Evolutionary conservation across 176 grass and related monocot genomes (phyloP), one percentile per base, ranked within the genome.

Genomic region (Miscanthus lutarioriparius): DNA sequence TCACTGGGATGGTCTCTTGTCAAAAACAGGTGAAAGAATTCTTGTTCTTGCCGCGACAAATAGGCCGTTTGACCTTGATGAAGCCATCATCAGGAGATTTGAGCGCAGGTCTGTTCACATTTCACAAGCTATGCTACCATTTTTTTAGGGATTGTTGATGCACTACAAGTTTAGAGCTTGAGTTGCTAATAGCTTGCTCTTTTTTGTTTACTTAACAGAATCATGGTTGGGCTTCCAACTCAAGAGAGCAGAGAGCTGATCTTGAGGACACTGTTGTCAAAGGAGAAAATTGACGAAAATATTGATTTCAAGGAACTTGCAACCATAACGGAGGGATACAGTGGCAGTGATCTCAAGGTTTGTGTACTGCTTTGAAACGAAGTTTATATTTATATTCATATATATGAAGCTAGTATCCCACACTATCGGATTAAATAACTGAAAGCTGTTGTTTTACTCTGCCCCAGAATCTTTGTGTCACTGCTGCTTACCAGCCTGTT

Each of bases 31-130:
- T 5, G 91, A 99, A 87, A 93, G 87, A 48, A 92, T 99, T 33
- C 93, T 99, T n/a, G 97, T 99, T 82, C 97, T 99, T 64, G 97
- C 97, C 0, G 97, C 97, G 5, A 99, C 97, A 82, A 99, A 99
- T 69, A 90, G 97, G 49, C 97, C 97, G 1, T 99, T 99, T n/a
- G 97, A 99, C 51, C 97, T 99, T 4, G 97, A 99, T 65, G 93
- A 99, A 93, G 97, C 97, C 40, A 99, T 99, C 85, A 92, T 99
- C 77, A 86, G 97, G 70, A 91, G 97, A 72, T 99, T 99, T 62
- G 97, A 99, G 64, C 93, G 93, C 86, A 95, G 97, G 97, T 99
- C 17, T 20, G 89, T 89, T 79, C 5, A 36, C 33, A 82, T 36
- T 89, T 79, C 5, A 36, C 33, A 82, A 28, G 22, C 8, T 51